Conservation (phyloP, 2,329 filamentous ascomycete genomes). For the Mariannaea elegans region DNA sequence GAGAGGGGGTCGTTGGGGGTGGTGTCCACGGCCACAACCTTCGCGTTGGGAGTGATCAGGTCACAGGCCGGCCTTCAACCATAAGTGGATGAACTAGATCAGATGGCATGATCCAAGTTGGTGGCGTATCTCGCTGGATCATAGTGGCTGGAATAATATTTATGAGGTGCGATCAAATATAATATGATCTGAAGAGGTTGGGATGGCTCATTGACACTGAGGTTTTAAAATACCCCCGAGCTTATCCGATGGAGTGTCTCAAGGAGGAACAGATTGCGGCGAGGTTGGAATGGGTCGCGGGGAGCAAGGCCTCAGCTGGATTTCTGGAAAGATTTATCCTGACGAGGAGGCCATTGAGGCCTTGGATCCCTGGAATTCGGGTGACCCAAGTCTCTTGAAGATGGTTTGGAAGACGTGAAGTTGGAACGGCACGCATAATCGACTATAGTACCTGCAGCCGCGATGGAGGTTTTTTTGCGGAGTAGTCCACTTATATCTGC, state of each 20-base stretch:
- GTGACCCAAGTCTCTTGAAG: slow-evolving; percentile 11
- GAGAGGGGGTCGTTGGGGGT: slow-evolving; percentile 26
- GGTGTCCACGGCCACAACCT: slow-evolving; percentile 26
- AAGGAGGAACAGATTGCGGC: background rate
- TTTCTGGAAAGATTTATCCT: slow-evolving; percentile 12
- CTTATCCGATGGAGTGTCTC: background rate
- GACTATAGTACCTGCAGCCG: slow-evolving; percentile 37
- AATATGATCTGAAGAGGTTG: slow-evolving; percentile 19
- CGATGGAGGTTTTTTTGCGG: slow-evolving; percentile 24
- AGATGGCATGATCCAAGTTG: slow-evolving; percentile 14
- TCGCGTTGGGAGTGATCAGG: slow-evolving; percentile 23
- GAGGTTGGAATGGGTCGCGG: slow-evolving; percentile 9
- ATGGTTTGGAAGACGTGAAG: slow-evolving; percentile 8
- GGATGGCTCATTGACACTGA: slow-evolving; percentile 26
- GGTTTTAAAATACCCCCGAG: slow-evolving; percentile 25
- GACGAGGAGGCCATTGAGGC: background rate
- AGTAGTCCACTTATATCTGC: slow-evolving; percentile 31
- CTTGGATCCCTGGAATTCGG: slow-evolving; percentile 21
- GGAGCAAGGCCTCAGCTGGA: slow-evolving; percentile 8
- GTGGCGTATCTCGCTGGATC: slow-evolving; percentile 16
- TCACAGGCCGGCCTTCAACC: slow-evolving; percentile 16
- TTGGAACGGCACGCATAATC: slow-evolving; percentile 25
- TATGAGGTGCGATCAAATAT: slow-evolving; percentile 35
- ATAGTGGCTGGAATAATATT: slow-evolving; percentile 31
- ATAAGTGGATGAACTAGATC: slow-evolving; percentile 16